These are phyloP conservation scores for Shiraia sp. DNA, from an alignment of 2,329 filamentous ascomycete species.

Conservation along the genomic window DNA sequence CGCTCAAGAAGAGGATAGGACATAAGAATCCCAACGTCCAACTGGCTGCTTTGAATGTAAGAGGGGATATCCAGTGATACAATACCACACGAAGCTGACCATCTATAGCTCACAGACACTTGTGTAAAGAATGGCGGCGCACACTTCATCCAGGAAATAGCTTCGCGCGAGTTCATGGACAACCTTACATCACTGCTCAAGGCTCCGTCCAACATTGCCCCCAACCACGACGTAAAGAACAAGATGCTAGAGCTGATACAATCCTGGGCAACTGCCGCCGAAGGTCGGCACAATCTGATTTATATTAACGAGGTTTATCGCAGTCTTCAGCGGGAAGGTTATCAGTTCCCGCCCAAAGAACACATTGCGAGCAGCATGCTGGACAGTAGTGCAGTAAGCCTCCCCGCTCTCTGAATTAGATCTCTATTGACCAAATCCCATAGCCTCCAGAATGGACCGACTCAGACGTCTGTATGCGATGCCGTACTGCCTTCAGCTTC, in stretches of 20 bases:
- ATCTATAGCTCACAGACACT: slow-evolving; percentile 80
- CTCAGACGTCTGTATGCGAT: slow-evolving; percentile 98
- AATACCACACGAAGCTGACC: slow-evolving; percentile 13
- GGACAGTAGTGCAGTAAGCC: slow-evolving; percentile 86
- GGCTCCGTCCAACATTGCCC: slow-evolving; percentile 70
- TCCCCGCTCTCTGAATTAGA: no score
- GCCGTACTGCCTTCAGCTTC: slow-evolving; percentile 91
- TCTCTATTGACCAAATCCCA: not conserved
- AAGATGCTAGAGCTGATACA: slow-evolving; percentile 96
- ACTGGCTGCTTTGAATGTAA: slow-evolving; percentile 87
- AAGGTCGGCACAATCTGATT: slow-evolving; percentile 77
- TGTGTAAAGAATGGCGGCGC: slow-evolving; percentile 98
- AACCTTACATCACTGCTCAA: slow-evolving; percentile 90
- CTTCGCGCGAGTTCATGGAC: slow-evolving; percentile 97
- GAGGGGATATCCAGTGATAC: slow-evolving; percentile 15
- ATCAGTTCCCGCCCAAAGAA: slow-evolving; percentile 83
- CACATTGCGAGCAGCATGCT: slow-evolving; percentile 96
- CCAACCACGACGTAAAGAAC: slow-evolving; percentile 82
- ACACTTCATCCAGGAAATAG: slow-evolving; percentile 94
- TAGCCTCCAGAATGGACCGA: slow-evolving; percentile 97
- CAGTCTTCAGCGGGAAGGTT: slow-evolving; percentile 80
- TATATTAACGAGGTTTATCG: slow-evolving; percentile 91
- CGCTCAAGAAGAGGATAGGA: slow-evolving; percentile 88
- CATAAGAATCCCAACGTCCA: slow-evolving; percentile 98
- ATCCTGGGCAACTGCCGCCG: slow-evolving; percentile 86